These are phyloP conservation scores for Tricholomella constricta DNA, from an alignment of 768 basidiomycete species.

Conservation along the genomic window DNA sequence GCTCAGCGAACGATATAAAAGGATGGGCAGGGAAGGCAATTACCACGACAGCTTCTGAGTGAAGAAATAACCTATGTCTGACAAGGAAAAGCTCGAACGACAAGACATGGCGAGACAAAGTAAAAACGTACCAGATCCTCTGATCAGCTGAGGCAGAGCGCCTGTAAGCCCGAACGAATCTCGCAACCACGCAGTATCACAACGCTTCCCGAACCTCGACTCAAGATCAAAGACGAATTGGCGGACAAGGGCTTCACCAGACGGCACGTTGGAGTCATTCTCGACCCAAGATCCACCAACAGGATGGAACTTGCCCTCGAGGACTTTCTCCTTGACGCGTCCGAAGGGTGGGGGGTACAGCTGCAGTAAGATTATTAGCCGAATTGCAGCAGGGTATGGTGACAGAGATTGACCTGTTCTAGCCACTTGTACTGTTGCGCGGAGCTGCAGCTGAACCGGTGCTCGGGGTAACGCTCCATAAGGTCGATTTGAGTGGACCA, in stretches of 20 bases:
- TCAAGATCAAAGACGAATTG: constrained; percentile 91
- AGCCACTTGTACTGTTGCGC: constrained; percentile 98
- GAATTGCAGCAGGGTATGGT: background rate
- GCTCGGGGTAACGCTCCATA: constrained; percentile 96
- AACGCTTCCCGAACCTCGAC: constrained; percentile 58
- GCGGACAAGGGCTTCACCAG: constrained; percentile 89
- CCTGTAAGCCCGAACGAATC: constrained; percentile 93
- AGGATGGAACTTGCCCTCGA: constrained; percentile 79
- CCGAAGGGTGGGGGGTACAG: constrained; percentile 86
- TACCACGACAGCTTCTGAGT: constrained; percentile 95
- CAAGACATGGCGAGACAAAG: background rate
- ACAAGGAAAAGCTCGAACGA: constrained; percentile 9
- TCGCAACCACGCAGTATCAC: constrained; percentile 83
- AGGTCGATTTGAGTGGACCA: constrained; percentile 98
- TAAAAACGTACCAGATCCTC: constrained; percentile 49
- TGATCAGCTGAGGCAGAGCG: constrained; percentile 86
- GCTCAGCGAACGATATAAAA: background rate
- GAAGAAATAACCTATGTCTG: constrained; percentile 93
- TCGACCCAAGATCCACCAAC: constrained; percentile 96
- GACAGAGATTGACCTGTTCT: constrained; percentile 56
- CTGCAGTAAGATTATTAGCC: constrained; percentile 19
- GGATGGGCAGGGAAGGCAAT: constrained; percentile 18
- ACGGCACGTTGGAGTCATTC: constrained; percentile 92
- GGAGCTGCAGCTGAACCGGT: constrained; percentile 85
- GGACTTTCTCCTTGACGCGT: constrained; percentile 74